Evolutionary conservation across 2,329 filamentous ascomycete species (phyloP), one percentile per base, ranked within the genome.

Genomic region (Diaporthe destruens): DNA sequence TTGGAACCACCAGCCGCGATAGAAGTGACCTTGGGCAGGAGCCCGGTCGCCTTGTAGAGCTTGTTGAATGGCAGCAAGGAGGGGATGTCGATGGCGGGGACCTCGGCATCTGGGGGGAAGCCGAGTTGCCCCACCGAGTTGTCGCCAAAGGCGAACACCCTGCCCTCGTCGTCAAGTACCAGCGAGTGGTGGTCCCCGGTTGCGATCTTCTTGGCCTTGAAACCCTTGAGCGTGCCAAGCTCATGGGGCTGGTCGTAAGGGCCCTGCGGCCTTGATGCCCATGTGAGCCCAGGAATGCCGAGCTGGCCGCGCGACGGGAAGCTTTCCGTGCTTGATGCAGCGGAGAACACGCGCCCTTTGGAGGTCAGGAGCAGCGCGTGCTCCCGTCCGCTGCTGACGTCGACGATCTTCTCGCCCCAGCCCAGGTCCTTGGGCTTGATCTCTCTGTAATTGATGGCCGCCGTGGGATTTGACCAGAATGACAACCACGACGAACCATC

Each of bases 71-170:
- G 89, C 2, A 98, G 80, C 7, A 91, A 87, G 4, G 91, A 89
- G 0, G 96, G 95, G 0, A 87, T 87, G 75, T 96, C 93, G 32
- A 93, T 85, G 72, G 84, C 88, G 9, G 89, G 86, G 20, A 89
- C 85, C 36, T 92, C 88, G 0, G 88, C 80, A 63, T 90, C 90
- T 69, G 88, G 89, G 66, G 94, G 90, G 77, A 96, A 91, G n/a
- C 96, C 96, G 4, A 98, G 87, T 81, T 98, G 96, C n/a, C 96
- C 96, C 55, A 90, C 89, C 0, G 91, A 91, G 83, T 98, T 98
- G 81, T 98, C 95, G 49, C 96, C 96, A 83, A 97, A 98, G 8
- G 91, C 87, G 81, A 96, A 98, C 20, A 96, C 88, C 20, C 91
- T 89, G 20, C 96, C 96, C 68, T 92, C 86, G 73, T 89, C 89